Base-by-base conservation (phyloP, 345 rosid genomes). In the Linum tenue region DNA sequence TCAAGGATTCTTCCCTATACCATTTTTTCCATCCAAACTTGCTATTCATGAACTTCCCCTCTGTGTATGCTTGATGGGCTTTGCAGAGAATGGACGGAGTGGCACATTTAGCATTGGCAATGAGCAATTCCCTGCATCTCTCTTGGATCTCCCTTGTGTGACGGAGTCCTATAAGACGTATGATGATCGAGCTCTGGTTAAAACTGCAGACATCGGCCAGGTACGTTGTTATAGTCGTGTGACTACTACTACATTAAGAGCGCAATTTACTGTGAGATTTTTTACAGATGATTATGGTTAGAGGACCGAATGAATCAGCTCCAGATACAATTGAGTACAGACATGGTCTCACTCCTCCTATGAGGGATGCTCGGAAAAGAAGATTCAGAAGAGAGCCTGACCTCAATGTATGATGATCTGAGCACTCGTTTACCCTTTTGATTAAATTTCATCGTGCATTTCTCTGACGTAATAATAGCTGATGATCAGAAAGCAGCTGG, bases 341-440 rank as follows among this genome's bases (percentile, higher is more conserved):
- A 64, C 99, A 91, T 73, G 99, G 99, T 72, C 76, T 95, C 66
- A 87, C 97, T 55, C 91, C 99, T 79, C 96, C 97, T 15, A 83
- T 87, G 96, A 87, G 95, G 76, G 99, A 95, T 83, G 95, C 97
- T 59, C 83, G 99, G 12, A 95, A 89, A 81, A 81, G 99, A 70
- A 81, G 99, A 77, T 91, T 95, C 60, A 92, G 95, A 9, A 83
- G 99, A 72, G 99, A 90, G 77, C 96, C 99, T 37, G 97, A 95
- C 73, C 85, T 95, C 66, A 95, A 91, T 83, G 97, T 91, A 91
- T 41, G 36, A 7, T 38, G 36, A 8, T n/a, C 62, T 74, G 9
- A 9, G 35, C 51, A 38, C 55, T 37, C 43, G 59, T 39, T 10
- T 59, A 55, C 39, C 16, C 37, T 66, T 5, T 67, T 37, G 55